Evolutionary conservation across 2,329 filamentous ascomycete genomes (phyloP), one percentile per base, ranked within the genome.

Genomic region (Didymella pinodella): DNA sequence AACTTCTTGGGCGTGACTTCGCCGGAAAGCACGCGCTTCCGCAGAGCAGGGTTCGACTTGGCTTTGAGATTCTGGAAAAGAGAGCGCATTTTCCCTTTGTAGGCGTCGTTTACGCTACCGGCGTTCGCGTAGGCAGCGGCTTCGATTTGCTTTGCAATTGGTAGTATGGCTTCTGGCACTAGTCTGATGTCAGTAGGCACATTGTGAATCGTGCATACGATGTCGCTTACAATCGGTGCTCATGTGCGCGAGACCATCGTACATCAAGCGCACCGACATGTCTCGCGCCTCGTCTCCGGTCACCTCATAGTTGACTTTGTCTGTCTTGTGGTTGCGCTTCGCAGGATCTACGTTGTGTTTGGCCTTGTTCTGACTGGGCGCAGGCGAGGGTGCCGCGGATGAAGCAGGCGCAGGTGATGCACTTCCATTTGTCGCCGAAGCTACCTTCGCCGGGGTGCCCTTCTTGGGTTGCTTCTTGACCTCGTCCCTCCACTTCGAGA

Each of bases 51-150:
- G 80, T 98, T 98, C 64, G 88, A 90, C 80, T 91, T 93, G 82
- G 92, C 92, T 83, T 97, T 98, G 68, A 99, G 86, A 75, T 98
- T 98, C 76, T 93, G 88, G 80, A 92, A 98, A 22, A 99, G 87
- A 20, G 92, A 96, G 66, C 94, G 90, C 70, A 98, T 90, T 83
- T 97, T 97, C 66, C 84, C 85, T 74, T 90, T 90, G 84, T 99
- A 99, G 48, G 89, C 86, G 46, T 87, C 80, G 61, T 84, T 85
- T 16, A 93, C 89, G 54, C 89, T 88, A 56, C 89, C 88, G 76
- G 88, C 90, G 29, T 84, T 80, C 56, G 83, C 84, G 79, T 84
- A 93, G 6, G 91, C 91, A 7, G 93, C 92, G 36, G 85, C 77
- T 81, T 99, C 95, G 62, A 96, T 86, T 43, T 90, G 87, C 66